Evolutionary conservation across 768 basidiomycete genomes (phyloP), one percentile per base, ranked within the genome.

Genomic region (Erythrobasidium yunnanense): DNA sequence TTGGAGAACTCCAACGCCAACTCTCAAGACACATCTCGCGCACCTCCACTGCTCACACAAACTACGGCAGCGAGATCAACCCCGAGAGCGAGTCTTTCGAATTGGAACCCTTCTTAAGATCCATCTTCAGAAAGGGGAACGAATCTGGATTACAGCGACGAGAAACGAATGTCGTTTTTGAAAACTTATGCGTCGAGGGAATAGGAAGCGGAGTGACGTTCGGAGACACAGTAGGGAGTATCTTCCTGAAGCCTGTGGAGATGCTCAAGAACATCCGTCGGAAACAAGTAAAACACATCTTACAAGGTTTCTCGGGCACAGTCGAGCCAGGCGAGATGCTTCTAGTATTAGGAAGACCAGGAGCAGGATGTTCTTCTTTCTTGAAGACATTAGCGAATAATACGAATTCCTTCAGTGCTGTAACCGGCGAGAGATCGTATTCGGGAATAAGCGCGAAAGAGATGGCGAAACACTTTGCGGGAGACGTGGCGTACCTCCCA

Each of bases 311-410:
- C 66, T 82, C 85, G 42, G 86, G 85, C 7, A 78, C 82, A 1
- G 79, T 87, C 13, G 79, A 81, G 5, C 81, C 84, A 0, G 85
- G 85, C 11, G 85, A 87, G 74, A 86, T 87, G 87, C 84, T 87
- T 73, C 80, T 80, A 46, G 77, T 78, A 3, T 75, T 76, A 7
- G 74, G 78, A 58, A 77, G 78, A 57, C 78, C 79, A 2, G 78
- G 80, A 11, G 50, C 67, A 13, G 77, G 77, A 25, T 78, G 77
- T 68, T 71, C 75, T 1, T 75, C 82, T 0, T 76, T 84, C 65
- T 75, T 84, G 53, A 83, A 83, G 73, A 80, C 79, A 0, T 74
- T 82, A 56, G 76, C 81, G 1, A 76, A 75, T 50, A 73, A 79
- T 66, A 76, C 73, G 53, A 70, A 76, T 30, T 74, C 75, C 2